Percentiles rank a stretch among this genome's conserved stretches.
phyloP scores from a whole-genome alignment of 2,329 filamentous ascomycete genomes.

The Sporothrix humicola region DNA sequence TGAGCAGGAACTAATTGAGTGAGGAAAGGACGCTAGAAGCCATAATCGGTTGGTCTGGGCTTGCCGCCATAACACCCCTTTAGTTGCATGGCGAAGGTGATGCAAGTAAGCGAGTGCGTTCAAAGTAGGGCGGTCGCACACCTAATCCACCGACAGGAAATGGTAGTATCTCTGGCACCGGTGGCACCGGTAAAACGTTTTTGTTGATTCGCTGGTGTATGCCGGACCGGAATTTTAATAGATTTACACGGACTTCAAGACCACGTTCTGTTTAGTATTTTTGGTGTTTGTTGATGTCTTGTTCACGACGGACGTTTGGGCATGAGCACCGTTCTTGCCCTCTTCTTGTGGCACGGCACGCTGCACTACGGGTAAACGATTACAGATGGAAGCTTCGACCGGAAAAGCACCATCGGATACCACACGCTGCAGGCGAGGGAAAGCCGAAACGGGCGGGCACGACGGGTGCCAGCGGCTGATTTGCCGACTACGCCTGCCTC shows the following conservation, averaged over 20 bases:
- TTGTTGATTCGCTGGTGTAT: not conserved
- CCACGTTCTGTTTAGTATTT: not conserved
- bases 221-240: slow-evolving; percentile 1
- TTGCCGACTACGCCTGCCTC: slow-evolving; percentile 24
- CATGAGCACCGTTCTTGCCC: not conserved
- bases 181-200: not conserved
- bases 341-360: not conserved
- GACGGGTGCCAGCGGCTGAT: slow-evolving; percentile 13
- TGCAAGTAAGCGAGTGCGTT: not conserved
- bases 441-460: slow-evolving; percentile 21
- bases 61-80: not conserved
- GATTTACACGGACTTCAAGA: not conserved
- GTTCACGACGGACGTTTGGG: not conserved
- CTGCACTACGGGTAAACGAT: not conserved
- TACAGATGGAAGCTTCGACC: not conserved
- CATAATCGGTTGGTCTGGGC: slow-evolving; percentile 1
- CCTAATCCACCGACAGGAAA: not conserved
- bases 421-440: not conserved
- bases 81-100: not conserved
- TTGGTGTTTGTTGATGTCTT: not conserved
- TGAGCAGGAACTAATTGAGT: not conserved
- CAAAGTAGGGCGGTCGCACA: not conserved
- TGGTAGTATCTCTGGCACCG: not conserved
- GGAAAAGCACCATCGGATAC: slow-evolving; percentile 5
- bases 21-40: not conserved